A percentile compares a stretch with the other conserved stretches of the same genome.
Evolutionary conservation across 306 rosid species (phyloP).

Genomic region (Ormosia semicastrata): DNA sequence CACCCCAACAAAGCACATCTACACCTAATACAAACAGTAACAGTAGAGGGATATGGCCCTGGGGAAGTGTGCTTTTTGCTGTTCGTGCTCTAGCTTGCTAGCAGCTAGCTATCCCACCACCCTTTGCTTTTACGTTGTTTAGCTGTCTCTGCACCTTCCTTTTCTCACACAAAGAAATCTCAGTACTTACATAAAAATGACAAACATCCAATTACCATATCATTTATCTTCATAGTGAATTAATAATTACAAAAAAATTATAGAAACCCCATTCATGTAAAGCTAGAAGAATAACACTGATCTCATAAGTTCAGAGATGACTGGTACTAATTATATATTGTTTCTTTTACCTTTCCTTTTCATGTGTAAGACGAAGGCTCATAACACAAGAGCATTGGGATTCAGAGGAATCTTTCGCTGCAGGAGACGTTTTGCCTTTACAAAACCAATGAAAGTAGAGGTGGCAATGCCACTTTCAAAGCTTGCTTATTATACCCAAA

Average conservation of each 20-base stretch:
- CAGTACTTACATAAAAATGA: slow-evolving; percentile 27
- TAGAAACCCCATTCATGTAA: background rate
- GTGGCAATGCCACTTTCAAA: slow-evolving; percentile 39
- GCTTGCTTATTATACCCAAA: slow-evolving; percentile 17
- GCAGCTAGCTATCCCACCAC: slow-evolving; percentile 30
- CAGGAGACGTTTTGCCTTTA: slow-evolving; percentile 32
- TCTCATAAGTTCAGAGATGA: background rate
- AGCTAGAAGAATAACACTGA: background rate
- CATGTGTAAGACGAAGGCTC: background rate
- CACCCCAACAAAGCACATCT: slow-evolving; percentile 29
- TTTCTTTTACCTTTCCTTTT: background rate
- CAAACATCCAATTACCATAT: background rate
- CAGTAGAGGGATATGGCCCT: slow-evolving; percentile 1
- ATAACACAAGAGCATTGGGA: slow-evolving; percentile 39
- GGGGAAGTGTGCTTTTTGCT: slow-evolving; percentile 26
- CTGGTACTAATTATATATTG: too few species aligned
- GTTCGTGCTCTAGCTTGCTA: background rate
- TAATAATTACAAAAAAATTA: background rate
- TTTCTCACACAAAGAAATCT: slow-evolving; percentile 8
- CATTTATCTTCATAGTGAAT: slow-evolving; percentile 3
- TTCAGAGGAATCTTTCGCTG: slow-evolving; percentile 54
- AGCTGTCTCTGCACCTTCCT: slow-evolving; percentile 23
- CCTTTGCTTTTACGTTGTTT: slow-evolving; percentile 28
- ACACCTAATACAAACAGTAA: slow-evolving; percentile 2
- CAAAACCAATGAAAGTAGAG: slow-evolving; percentile 40